A percentile compares a stretch with the other conserved stretches of the same genome.
These are phyloP conservation scores for Talaromyces sp. DNA, from an alignment of 2,329 filamentous ascomycete species.

Conservation along the genomic window DNA sequence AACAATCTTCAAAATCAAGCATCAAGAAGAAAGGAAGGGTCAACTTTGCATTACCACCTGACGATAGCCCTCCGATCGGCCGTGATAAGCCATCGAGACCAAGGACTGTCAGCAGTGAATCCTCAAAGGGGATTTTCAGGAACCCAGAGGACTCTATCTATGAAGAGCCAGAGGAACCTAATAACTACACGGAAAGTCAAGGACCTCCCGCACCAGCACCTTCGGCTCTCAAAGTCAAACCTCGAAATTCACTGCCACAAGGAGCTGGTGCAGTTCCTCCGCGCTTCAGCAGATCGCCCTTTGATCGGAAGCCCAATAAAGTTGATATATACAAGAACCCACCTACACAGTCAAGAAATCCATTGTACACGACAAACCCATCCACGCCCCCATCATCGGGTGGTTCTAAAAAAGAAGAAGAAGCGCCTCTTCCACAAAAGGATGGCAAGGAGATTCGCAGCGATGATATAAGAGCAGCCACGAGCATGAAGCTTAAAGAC, in stretches of 20 bases:
- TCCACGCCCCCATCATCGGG: constrained; percentile 22
- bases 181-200: constrained; percentile 18
- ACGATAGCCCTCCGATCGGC: constrained; percentile 16
- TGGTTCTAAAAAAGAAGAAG: constrained; percentile 5
- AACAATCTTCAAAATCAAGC: not conserved
- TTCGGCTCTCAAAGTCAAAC: constrained; percentile 52
- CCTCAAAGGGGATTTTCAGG: constrained; percentile 49
- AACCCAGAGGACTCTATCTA: constrained; percentile 65
- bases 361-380: constrained; percentile 68
- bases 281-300: constrained; percentile 33
- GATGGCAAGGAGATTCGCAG: constrained; percentile 77
- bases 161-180: constrained; percentile 67
- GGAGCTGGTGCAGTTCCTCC: not conserved
- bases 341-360: constrained; percentile 75
- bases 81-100: constrained; percentile 16
- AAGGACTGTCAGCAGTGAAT: constrained; percentile 31
- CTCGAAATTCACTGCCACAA: constrained; percentile 57
- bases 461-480: constrained; percentile 84
- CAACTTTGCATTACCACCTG: constrained; percentile 32
- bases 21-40: constrained; percentile 18
- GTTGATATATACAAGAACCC: constrained; percentile 81
- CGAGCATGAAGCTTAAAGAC: constrained; percentile 81
- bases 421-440: constrained; percentile 55
- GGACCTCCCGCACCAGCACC: constrained; percentile 23
- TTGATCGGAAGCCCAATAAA: constrained; percentile 42